Evolutionary conservation across 2,329 filamentous ascomycete species (phyloP), one percentile per base, ranked within the genome.

Genomic region (Fusarium odoratissimum): DNA sequence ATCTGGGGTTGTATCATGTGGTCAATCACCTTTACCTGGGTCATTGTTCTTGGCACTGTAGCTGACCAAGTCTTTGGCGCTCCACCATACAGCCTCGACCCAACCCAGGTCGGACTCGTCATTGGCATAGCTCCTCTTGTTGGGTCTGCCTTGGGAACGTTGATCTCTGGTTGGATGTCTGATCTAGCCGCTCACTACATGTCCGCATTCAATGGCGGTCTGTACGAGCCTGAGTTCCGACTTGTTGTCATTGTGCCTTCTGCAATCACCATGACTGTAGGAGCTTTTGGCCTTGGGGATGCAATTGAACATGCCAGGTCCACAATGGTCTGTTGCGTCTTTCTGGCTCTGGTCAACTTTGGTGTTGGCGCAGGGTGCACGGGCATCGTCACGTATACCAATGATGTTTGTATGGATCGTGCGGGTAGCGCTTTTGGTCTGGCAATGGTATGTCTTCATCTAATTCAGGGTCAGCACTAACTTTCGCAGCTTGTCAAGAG

Each of bases 11-110:
- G 58, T 2, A 21, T 60, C 37, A 60, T 60, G 58, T 60, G 46
- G 46, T 60, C 58, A 40, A 60, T 60, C 14, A 60, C 58, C 13
- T 60, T 60, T 40, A 60, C 58, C n/a, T 60, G 58, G 58, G 58
- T 60, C n/a, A 54, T 60, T 21, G 17, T 60, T 19, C 48, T 60
- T 0, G 58, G 58, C 2, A 14, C 46, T 16, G 46, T 60, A 5
- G 58, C 58, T 9, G 16, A 21, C 37, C 58, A 60, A 4, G 55
- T 60, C 30, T 60, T 60, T 14, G 46, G 58, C 6, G 58, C 58
- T 44, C 58, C 58, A 6, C 58, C 58, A 9, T 60, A 60, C 30
- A 60, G 28, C 16, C 46, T 60, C 37, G 28, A 60, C 2, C 8
- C 58, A 10, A 41, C 46, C 10, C 46, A 60, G 37, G 45, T 60